Evolutionary conservation across 345 rosid genomes (phyloP).

Genomic region (Salix brachista): DNA sequence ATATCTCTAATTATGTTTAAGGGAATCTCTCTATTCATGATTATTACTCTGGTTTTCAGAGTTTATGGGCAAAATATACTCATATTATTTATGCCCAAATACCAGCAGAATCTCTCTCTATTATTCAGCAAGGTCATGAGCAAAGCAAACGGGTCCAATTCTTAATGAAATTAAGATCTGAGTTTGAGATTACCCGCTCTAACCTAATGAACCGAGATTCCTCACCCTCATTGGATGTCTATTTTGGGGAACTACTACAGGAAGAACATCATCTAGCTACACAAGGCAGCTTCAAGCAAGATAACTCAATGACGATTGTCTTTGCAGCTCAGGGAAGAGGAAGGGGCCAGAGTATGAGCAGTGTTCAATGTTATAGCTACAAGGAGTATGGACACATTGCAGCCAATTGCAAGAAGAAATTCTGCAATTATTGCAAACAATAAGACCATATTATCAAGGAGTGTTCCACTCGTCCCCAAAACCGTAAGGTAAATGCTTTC

Average conservation of each 20-base stretch:
- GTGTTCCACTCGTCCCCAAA: neutral
- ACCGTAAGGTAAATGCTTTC: neutral
- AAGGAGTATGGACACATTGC: slow-evolving; percentile 1
- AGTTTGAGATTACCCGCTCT: neutral
- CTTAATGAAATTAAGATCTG: neutral
- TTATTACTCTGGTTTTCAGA: no score
- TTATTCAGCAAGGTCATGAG: neutral
- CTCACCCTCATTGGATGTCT: neutral
- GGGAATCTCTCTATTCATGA: no score
- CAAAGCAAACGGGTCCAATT: neutral
- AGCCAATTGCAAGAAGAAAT: neutral
- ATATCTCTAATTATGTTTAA: no score
- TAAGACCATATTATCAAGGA: no score
- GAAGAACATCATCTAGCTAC: neutral
- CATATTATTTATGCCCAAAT: no score
- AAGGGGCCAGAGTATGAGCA: neutral
- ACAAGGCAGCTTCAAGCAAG: neutral
- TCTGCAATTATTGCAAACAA: no score
- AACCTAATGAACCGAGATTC: neutral
- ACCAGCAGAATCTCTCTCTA: accelerated
- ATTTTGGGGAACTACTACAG: neutral
- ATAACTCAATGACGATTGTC: neutral
- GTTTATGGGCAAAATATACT: no score
- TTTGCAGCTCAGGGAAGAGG: neutral
- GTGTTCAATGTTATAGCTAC: neutral